Conservation (phyloP, 1,284 basidiomycete species). For the Ustilago sp. region DNA sequence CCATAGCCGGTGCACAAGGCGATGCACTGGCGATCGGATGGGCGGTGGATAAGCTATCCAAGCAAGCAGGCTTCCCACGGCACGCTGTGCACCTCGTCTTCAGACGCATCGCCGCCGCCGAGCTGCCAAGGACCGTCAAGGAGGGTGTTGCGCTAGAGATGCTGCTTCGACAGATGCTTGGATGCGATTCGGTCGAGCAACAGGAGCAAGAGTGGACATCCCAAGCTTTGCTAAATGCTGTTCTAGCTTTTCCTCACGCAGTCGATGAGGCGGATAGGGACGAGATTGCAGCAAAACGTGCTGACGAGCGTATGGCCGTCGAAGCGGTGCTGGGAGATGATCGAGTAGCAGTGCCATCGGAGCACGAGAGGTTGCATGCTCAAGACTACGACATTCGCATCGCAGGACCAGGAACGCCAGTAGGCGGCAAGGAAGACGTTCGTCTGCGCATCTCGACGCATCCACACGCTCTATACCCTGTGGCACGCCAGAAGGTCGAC, state of each 20-base stretch:
- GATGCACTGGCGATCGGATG: constrained; percentile 78
- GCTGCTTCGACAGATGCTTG: constrained; percentile 41
- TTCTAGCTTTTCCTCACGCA: constrained; percentile 11
- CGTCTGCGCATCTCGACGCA: constrained; percentile 78
- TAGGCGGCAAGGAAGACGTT: constrained; percentile 71
- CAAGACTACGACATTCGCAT: constrained; percentile 66
- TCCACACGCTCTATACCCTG: constrained; percentile 71
- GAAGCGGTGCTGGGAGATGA: constrained; percentile 72
- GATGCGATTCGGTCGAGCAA: constrained; percentile 28
- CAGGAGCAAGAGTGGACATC: constrained; percentile 35
- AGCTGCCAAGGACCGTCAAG: constrained; percentile 22
- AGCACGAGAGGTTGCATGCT: constrained; percentile 64
- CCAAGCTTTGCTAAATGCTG: constrained; percentile 21
- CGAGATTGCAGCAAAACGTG: constrained; percentile 71
- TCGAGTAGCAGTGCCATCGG: constrained; percentile 52
- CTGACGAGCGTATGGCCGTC: constrained; percentile 79
- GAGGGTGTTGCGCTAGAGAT: constrained; percentile 56
- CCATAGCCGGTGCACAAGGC: constrained; percentile 74
- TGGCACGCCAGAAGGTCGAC: constrained; percentile 10
- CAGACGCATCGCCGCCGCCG: constrained; percentile 22
- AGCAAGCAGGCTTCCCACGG: constrained; percentile 85
- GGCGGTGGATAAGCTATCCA: constrained; percentile 84
- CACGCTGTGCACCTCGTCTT: constrained; percentile 77
- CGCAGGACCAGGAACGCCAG: constrained; percentile 40
- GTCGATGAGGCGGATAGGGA: constrained; percentile 25